Conservation (phyloP, 495 filamentous ascomycete genomes). For the Penicillium tannophilum region DNA sequence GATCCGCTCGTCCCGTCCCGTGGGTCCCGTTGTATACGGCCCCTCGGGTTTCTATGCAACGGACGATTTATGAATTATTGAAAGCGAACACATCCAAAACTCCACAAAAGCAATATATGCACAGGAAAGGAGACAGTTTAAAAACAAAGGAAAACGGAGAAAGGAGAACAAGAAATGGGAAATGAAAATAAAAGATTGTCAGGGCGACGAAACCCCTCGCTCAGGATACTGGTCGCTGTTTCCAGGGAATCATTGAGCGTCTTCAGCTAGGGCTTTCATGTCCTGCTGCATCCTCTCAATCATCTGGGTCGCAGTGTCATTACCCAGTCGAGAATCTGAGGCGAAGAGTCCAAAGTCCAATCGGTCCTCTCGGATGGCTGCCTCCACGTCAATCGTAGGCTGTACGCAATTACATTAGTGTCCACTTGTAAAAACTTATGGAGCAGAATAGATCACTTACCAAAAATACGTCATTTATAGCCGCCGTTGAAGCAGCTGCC, state of each 20-base stretch:
- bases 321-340: conserved; percentile 23
- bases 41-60: conserved; percentile 14
- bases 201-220: conserved; percentile 6
- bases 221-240: no score
- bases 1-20: conserved; percentile 27
- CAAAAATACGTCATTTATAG: conserved; percentile 19
- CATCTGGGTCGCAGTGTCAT: conserved; percentile 21
- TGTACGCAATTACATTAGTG: conserved; percentile 27
- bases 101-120: conserved; percentile 27
- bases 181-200: conserved; percentile 4
- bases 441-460: conserved; percentile 18
- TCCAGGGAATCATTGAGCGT: not conserved
- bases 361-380: conserved; percentile 30
- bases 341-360: conserved; percentile 42
- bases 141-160: not conserved
- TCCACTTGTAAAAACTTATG: conserved; percentile 6
- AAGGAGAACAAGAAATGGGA: conserved; percentile 1
- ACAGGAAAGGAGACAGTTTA: conserved; percentile 17
- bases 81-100: conserved; percentile 24
- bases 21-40: conserved; percentile 7
- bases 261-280: conserved; percentile 17
- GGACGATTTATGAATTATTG: conserved; percentile 10
- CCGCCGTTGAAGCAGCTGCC: conserved; percentile 15
- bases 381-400: conserved; percentile 41
- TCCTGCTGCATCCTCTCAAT: conserved; percentile 27